These are phyloP conservation scores for Tolypocladium album DNA, from an alignment of 2,329 filamentous ascomycete species.

Conservation along the genomic window DNA sequence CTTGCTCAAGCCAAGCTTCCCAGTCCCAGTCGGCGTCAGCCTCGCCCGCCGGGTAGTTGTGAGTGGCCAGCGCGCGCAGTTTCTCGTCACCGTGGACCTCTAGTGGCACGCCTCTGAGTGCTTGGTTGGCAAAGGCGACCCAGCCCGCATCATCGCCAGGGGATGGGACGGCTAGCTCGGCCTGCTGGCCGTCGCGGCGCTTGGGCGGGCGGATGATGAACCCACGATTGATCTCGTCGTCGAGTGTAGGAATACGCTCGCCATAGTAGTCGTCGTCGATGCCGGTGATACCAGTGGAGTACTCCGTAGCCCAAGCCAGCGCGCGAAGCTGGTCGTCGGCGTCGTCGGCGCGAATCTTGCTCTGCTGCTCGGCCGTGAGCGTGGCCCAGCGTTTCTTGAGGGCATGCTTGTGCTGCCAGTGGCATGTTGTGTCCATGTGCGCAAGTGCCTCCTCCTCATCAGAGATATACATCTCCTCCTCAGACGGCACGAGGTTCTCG, in stretches of 20 bases:
- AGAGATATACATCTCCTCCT: slow-evolving; percentile 40
- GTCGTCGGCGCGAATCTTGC: slow-evolving; percentile 25
- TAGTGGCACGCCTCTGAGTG: slow-evolving; percentile 11
- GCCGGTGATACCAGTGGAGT: slow-evolving; percentile 8
- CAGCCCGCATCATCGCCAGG: slow-evolving; percentile 12
- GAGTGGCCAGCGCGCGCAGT: slow-evolving; percentile 12
- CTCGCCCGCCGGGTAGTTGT: slow-evolving; percentile 8
- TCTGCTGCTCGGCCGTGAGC: slow-evolving; percentile 24
- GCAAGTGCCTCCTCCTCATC: slow-evolving; percentile 29
- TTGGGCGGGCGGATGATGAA: slow-evolving; percentile 14
- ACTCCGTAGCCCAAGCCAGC: slow-evolving; percentile 19
- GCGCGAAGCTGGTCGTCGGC: slow-evolving; percentile 22
- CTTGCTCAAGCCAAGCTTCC: slow-evolving; percentile 10
- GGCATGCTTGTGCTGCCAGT: slow-evolving; percentile 34
- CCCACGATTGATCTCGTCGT: slow-evolving; percentile 22
- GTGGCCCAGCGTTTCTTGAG: slow-evolving; percentile 31
- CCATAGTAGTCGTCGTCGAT: background rate
- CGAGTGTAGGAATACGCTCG: slow-evolving; percentile 10
- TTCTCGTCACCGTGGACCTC: slow-evolving; percentile 13
- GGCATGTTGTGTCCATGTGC: slow-evolving; percentile 19
- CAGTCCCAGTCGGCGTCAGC: slow-evolving; percentile 10
- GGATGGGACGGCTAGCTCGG: slow-evolving; percentile 5
- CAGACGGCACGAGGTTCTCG: slow-evolving; percentile 36
- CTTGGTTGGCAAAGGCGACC: slow-evolving; percentile 14
- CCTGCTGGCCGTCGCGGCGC: background rate